Percentiles rank a stretch among this genome's conserved stretches.
These are phyloP conservation scores for Cercospora beticola DNA, from an alignment of 2,329 filamentous ascomycete species.

Conservation along the genomic window DNA sequence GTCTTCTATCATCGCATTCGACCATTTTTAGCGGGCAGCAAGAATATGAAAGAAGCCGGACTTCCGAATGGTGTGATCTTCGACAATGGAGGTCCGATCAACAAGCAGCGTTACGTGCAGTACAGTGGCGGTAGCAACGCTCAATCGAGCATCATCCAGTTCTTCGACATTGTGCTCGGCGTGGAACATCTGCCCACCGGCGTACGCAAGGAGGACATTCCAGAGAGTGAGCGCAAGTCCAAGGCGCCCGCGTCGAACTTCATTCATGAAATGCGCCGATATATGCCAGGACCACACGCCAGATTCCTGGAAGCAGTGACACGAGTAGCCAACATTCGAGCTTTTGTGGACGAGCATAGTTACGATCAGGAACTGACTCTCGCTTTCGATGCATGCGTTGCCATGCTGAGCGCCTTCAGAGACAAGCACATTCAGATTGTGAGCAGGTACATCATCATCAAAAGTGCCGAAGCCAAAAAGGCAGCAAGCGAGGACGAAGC, in stretches of 20 bases:
- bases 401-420: constrained; percentile 73
- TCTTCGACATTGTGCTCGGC: constrained; percentile 90
- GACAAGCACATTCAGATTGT: constrained; percentile 97
- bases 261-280: constrained; percentile 92
- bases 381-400: constrained; percentile 88
- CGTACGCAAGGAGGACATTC: constrained; percentile 52
- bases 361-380: constrained; percentile 67
- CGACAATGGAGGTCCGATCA: constrained; percentile 63
- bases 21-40: constrained; percentile 93
- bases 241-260: constrained; percentile 65
- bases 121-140: constrained; percentile 95
- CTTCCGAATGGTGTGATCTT: constrained; percentile 85
- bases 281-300: constrained; percentile 93
- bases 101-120: constrained; percentile 65
- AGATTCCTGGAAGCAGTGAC: constrained; percentile 82
- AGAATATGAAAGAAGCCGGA: constrained; percentile 95
- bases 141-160: constrained; percentile 94
- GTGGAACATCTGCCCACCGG: constrained; percentile 90
- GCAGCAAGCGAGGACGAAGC: constrained; percentile 32
- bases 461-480: constrained; percentile 66
- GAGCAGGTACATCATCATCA: constrained; percentile 89
- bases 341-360: constrained; percentile 67
- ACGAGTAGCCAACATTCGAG: constrained; percentile 79
- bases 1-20: constrained; percentile 95
- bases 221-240: constrained; percentile 47